These are phyloP conservation scores for Metschnikowia lochheadii DNA, from an alignment of 805 yeast species.

Conservation along the genomic window DNA sequence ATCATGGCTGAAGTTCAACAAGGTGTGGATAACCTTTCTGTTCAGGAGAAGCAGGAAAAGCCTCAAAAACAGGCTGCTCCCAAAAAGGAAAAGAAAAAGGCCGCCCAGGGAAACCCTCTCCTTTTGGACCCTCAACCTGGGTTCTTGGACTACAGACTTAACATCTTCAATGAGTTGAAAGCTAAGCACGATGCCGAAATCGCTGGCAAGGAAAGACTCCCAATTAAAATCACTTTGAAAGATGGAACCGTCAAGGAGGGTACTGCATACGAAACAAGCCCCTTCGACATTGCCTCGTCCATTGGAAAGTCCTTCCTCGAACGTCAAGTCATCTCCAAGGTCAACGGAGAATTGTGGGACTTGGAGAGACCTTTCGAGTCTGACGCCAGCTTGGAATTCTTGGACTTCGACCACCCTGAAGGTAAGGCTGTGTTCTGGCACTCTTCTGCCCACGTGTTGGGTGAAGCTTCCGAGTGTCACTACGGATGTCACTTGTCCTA, in stretches of 20 bases:
- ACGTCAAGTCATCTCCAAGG: conserved; percentile 86
- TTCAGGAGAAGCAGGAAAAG: conserved; percentile 12
- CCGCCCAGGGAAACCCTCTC: conserved; percentile 39
- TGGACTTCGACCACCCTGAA: conserved; percentile 90
- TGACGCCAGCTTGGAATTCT: conserved; percentile 65
- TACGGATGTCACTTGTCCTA: conserved; percentile 81
- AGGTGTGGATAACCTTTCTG: conserved; percentile 18
- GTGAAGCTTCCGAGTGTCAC: conserved; percentile 97
- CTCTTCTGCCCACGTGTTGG: conserved; percentile 95
- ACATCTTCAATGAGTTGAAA: conserved; percentile 75
- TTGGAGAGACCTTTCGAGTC: conserved; percentile 87
- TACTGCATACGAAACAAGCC: conserved; percentile 84
- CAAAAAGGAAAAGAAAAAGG: conserved; percentile 41
- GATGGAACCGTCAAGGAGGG: conserved; percentile 83
- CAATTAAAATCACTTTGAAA: conserved; percentile 76
- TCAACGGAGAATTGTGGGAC: conserved; percentile 88
- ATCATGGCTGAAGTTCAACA: conserved; percentile 19
- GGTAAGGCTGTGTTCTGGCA: conserved; percentile 98
- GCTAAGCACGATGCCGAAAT: conserved; percentile 69
- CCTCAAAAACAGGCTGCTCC: conserved; percentile 10
- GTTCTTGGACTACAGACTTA: conserved; percentile 74
- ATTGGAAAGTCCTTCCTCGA: conserved; percentile 88
- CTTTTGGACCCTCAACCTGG: conserved; percentile 74
- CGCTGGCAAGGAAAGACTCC: conserved; percentile 51
- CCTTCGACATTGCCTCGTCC: conserved; percentile 75